phyloP scores from a whole-genome alignment of 768 basidiomycete species.

The Leucocoprinus leucothites region DNA sequence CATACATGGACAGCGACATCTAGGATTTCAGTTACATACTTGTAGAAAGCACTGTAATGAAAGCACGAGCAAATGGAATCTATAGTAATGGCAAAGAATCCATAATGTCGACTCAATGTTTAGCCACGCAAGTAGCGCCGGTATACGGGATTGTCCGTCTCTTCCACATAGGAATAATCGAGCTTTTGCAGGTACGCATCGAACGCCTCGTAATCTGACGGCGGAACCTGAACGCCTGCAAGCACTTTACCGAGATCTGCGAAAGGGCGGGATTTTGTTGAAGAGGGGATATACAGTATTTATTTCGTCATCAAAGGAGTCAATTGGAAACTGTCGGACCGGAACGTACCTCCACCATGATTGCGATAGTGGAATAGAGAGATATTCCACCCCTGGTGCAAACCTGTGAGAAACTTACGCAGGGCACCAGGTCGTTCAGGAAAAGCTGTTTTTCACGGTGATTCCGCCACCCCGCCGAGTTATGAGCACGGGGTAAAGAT shows the following conservation, averaged over 20 bases:
- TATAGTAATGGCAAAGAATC: too few species aligned
- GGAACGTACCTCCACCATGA: slow-evolving; percentile 83
- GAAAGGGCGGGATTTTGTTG: not conserved
- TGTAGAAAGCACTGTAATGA: too few species aligned
- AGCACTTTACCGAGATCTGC: slow-evolving; percentile 90
- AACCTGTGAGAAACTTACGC: slow-evolving; percentile 81
- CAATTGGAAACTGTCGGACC: not conserved
- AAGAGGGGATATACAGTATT: not conserved
- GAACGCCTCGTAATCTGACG: slow-evolving; percentile 62
- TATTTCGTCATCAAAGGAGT: not conserved
- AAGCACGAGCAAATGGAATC: not conserved
- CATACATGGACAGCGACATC: too few species aligned
- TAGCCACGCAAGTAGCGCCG: slow-evolving; percentile 58
- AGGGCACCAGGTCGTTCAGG: slow-evolving; percentile 93
- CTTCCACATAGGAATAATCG: slow-evolving; percentile 88
- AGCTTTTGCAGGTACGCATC: slow-evolving; percentile 71
- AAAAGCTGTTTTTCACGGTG: slow-evolving; percentile 59
- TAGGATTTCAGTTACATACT: too few species aligned
- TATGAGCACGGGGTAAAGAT: not conserved
- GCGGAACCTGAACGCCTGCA: slow-evolving; percentile 90
- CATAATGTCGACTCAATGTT: not conserved
- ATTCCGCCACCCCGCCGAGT: not conserved
- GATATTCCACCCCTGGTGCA: slow-evolving; percentile 90
- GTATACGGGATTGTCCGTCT: slow-evolving; percentile 87
- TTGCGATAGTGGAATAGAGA: slow-evolving; percentile 98